phyloP scores from a whole-genome alignment of 208 protist species.

The Vickermania spadyakhi region DNA sequence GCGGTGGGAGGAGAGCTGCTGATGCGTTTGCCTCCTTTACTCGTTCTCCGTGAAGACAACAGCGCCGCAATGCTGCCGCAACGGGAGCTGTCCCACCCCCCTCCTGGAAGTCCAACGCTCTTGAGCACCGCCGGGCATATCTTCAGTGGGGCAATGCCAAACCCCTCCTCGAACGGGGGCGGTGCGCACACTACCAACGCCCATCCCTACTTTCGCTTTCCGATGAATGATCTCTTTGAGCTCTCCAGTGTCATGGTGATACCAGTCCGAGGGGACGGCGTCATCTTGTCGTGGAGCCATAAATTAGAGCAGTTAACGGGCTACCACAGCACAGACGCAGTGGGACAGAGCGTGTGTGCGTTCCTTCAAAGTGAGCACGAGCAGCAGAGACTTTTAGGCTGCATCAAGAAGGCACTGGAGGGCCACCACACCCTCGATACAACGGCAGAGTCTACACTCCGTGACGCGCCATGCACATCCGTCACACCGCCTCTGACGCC shows the following conservation, averaged over 20 bases:
- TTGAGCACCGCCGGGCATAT: neutral
- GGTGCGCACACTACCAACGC: neutral
- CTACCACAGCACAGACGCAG: slow-evolving; percentile 51
- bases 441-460: neutral
- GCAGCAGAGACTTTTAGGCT: slow-evolving; percentile 55
- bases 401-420: slow-evolving; percentile 29
- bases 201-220: slow-evolving; percentile 30
- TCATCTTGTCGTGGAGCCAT: slow-evolving; percentile 70
- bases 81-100: neutral
- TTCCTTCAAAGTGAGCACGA: slow-evolving; percentile 60
- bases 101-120: neutral
- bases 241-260: slow-evolving; percentile 25
- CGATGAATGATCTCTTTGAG: slow-evolving; percentile 17
- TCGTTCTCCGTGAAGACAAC: neutral
- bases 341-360: slow-evolving; percentile 80
- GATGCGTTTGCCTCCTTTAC: neutral
- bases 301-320: slow-evolving; percentile 44
- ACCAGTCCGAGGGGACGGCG: slow-evolving; percentile 71
- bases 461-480: neutral
- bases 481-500: neutral
- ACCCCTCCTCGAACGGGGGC: neutral
- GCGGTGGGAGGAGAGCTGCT: neutral
- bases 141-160: neutral
- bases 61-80: neutral
- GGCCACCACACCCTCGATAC: neutral